Conservation (phyloP, 2,329 filamentous ascomycete species). For the Madurella fahalii region DNA sequence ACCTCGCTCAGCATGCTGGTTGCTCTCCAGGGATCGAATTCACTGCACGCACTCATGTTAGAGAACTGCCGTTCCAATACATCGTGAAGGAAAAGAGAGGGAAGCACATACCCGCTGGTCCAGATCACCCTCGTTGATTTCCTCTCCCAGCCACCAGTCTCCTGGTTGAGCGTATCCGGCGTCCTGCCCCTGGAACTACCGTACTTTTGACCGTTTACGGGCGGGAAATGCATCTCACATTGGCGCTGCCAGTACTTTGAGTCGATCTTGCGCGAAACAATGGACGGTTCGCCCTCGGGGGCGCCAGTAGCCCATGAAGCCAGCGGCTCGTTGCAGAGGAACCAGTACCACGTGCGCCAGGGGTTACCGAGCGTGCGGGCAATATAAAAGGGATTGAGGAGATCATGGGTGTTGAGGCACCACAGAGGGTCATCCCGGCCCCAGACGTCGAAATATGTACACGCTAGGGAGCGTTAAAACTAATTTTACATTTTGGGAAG, state of each 20-base stretch:
- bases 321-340: conserved; percentile 24
- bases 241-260: conserved; percentile 21
- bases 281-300: conserved; percentile 12
- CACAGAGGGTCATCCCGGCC: conserved; percentile 24
- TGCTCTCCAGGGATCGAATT: conserved; percentile 25
- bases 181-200: conserved; percentile 19
- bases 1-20: conserved; percentile 23
- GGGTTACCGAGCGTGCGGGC: conserved; percentile 24
- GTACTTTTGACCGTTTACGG: conserved; percentile 15
- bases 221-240: conserved; percentile 25
- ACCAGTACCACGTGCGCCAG: conserved; percentile 24
- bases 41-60: conserved; percentile 9
- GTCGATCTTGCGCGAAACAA: conserved; percentile 22
- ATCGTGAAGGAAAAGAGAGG: too few relatives aligned
- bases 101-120: conserved; percentile 18
- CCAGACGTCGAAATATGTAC: conserved; percentile 24
- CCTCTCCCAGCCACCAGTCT: conserved; percentile 20
- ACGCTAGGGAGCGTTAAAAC: too few relatives aligned
- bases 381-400: conserved; percentile 20
- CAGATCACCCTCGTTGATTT: conserved; percentile 19
- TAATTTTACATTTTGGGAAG: not conserved
- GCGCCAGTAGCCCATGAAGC: conserved; percentile 23
- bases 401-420: conserved; percentile 25
- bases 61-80: not conserved
- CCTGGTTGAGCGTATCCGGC: conserved; percentile 17